A percentile compares a stretch with the other conserved stretches of the same genome.
These are phyloP conservation scores for Citrus unshiu DNA, from an alignment of 345 rosid genomes.

Conservation along the genomic window DNA sequence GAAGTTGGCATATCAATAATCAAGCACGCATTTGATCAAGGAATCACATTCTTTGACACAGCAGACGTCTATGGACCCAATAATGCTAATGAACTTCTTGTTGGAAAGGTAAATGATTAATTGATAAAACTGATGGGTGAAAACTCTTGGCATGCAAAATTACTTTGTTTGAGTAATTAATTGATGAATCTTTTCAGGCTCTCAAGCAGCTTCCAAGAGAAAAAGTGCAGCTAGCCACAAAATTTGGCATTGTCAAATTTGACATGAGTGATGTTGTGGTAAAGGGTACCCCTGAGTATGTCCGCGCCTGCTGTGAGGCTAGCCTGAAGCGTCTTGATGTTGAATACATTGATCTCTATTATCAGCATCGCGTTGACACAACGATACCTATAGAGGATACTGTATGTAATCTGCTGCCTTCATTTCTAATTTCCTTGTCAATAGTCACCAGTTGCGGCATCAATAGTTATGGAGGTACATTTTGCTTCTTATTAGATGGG, in stretches of 20 bases:
- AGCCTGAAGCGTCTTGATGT: slow-evolving; percentile 31
- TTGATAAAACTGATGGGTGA: not conserved
- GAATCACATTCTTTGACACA: slow-evolving; percentile 38
- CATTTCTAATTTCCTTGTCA: too few relatives aligned
- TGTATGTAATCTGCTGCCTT: slow-evolving; percentile 10
- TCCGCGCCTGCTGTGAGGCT: slow-evolving; percentile 26
- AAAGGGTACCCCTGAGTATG: slow-evolving; percentile 26
- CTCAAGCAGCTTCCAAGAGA: slow-evolving; percentile 36
- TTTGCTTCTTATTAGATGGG: slow-evolving; percentile 10
- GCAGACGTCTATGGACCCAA: slow-evolving; percentile 30
- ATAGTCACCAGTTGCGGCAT: not conserved
- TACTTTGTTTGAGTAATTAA: not conserved
- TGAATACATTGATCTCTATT: slow-evolving; percentile 37
- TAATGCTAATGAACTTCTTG: slow-evolving; percentile 24
- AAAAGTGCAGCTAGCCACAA: slow-evolving; percentile 35
- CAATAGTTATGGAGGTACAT: not conserved
- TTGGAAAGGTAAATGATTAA: slow-evolving; percentile 26
- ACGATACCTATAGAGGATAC: slow-evolving; percentile 31
- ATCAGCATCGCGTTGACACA: slow-evolving; percentile 27
- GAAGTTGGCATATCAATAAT: slow-evolving; percentile 32
- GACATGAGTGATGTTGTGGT: not conserved
- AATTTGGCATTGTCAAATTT: slow-evolving; percentile 21
- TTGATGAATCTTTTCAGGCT: slow-evolving; percentile 16
- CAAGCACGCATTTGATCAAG: slow-evolving; percentile 25
- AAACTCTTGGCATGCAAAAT: not conserved